A percentile compares a stretch with the other conserved stretches of the same genome.
phyloP scores from a whole-genome alignment of 345 rosid genomes.

The Citrus sp. region DNA sequence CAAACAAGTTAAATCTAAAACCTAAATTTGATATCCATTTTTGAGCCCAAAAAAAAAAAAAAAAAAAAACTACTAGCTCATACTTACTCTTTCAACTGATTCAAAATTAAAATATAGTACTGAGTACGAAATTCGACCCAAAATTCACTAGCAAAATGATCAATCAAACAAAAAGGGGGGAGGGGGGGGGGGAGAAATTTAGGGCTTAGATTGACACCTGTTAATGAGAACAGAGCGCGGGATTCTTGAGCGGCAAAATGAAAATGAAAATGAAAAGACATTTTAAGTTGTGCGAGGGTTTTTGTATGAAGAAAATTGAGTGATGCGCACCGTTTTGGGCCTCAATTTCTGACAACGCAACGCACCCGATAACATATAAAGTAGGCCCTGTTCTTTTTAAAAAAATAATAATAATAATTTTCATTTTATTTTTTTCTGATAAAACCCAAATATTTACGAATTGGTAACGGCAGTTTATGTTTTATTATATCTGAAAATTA shows the following conservation, averaged over 20 bases:
- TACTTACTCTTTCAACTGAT: not conserved
- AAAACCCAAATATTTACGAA: not conserved
- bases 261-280: not conserved
- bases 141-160: not conserved
- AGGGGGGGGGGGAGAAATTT: not conserved
- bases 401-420: too few species aligned
- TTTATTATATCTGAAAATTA: too few species aligned
- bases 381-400: not conserved
- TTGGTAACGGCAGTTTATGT: not conserved
- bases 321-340: not conserved
- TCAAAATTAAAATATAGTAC: not conserved
- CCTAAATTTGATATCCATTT: not conserved
- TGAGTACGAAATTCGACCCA: not conserved
- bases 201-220: not conserved
- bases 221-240: not conserved
- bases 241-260: constrained; percentile 3
- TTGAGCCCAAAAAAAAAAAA: too few species aligned
- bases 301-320: not conserved
- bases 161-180: not conserved
- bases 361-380: not conserved
- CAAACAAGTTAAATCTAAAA: not conserved
- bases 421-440: not conserved
- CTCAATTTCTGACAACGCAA: too few species aligned
- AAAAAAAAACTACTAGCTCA: not conserved
- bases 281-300: too few species aligned